Base-by-base conservation (phyloP, 1,139 yeast genomes). In the Lodderomyces theae region DNA sequence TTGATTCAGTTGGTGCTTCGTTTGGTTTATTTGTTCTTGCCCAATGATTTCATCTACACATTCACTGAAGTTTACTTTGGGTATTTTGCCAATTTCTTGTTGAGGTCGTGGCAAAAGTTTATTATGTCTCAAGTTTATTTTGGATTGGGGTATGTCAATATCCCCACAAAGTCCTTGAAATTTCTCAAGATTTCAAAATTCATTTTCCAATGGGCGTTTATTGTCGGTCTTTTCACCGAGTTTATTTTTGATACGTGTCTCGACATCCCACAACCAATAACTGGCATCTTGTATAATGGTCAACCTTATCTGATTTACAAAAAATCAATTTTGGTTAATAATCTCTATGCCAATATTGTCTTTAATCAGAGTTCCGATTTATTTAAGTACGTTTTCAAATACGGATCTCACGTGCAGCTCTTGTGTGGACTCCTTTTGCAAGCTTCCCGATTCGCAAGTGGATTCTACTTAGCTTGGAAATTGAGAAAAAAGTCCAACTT, bases 291-390 rank as follows among this genome's bases (percentile, higher is more conserved):
- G 2, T 29, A 48, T 7, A 37, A 46, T 23, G 35, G 21, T n/a
- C 24, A 25, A 17, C 33, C 12, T 5, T 49, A 34, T 39, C 35
- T 38, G 34, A 40, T 47, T 28, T 35, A 45, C 11, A 31, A 48
- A 29, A 43, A 47, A 22, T 43, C 52, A 2, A 43, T 49, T 12
- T 40, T 46, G 35, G 49, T 48, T 7, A 40, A 24, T 30, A 26
- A 35, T 11, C 35, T n/a, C n/a, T 48, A 46, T 21, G 40, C 35
- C 31, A 31, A 19, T 21, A 13, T 32, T 3, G 19, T 43, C 13
- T 24, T 35, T 13, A 35, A 24, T 19, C 18, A 16, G 9, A 12
- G 37, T 26, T 33, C 34, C 11, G 18, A 24, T 7, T 15, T 16
- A 6, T 31, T 37, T 13, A 39, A 34, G 22, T 9, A 19, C 17